Evolutionary conservation across 768 basidiomycete species (phyloP).

Genomic region (Cubamyces sp.): DNA sequence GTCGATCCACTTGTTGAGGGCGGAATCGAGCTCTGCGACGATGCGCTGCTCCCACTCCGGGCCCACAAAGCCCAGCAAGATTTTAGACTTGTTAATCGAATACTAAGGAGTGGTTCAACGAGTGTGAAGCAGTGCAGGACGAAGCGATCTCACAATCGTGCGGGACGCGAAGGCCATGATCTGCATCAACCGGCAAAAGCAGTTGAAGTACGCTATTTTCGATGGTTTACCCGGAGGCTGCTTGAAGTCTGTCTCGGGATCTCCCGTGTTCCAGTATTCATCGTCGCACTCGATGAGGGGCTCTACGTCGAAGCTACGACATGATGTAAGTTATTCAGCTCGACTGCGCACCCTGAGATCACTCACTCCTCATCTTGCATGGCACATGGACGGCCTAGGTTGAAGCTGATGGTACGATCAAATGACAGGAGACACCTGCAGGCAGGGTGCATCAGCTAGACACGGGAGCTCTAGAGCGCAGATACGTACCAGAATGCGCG

Average conservation of each 20-base stretch:
- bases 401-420: conserved; percentile 48
- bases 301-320: conserved; percentile 68
- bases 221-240: conserved; percentile 66
- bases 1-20: conserved; percentile 64
- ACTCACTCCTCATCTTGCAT: conserved; percentile 74
- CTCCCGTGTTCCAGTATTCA: conserved; percentile 68
- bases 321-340: too few relatives aligned
- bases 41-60: conserved; percentile 50
- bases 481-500: conserved; percentile 67
- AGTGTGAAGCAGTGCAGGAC: neutral
- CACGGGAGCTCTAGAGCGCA: neutral
- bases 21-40: conserved; percentile 65
- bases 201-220: conserved; percentile 57
- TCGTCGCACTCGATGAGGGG: conserved; percentile 67
- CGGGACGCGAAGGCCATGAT: conserved; percentile 64
- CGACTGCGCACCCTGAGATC: neutral
- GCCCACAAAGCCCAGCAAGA: conserved; percentile 40
- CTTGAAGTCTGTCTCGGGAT: conserved; percentile 56
- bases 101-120: conserved; percentile 35
- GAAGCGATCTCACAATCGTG: conserved; percentile 32
- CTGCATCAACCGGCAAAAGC: conserved; percentile 57
- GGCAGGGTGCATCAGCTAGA: neutral
- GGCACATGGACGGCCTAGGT: conserved; percentile 66
- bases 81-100: conserved; percentile 49
- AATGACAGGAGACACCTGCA: conserved; percentile 48